Conservation (phyloP, 139 green algal species). For the Chlorella sp. region DNA sequence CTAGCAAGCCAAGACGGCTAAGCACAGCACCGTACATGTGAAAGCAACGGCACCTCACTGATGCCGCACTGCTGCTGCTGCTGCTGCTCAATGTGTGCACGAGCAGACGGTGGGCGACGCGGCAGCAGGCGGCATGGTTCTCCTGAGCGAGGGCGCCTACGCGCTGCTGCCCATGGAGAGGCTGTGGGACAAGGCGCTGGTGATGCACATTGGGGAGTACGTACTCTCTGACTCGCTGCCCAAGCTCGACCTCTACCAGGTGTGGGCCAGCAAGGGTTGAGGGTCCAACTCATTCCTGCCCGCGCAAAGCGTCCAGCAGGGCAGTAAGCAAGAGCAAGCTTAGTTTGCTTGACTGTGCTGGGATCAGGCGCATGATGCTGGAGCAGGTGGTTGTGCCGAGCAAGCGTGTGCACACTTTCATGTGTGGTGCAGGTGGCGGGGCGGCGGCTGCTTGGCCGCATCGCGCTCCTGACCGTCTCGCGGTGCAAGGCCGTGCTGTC, state of each 20-base stretch:
- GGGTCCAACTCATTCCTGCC: not conserved
- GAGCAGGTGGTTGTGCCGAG: too few species aligned
- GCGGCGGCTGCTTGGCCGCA: conserved; percentile 22
- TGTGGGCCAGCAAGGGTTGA: not conserved
- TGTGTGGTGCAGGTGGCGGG: conserved; percentile 2
- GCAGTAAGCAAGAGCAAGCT: too few species aligned
- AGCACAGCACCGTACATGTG: too few species aligned
- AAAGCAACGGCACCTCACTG: too few species aligned
- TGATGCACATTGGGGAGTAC: conserved; percentile 36
- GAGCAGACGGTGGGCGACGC: conserved; percentile 19
- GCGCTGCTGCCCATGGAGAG: conserved; percentile 23
- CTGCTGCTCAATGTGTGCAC: too few species aligned
- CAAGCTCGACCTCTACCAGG: conserved; percentile 20
- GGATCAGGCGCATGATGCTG: too few species aligned
- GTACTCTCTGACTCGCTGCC: conserved; percentile 20
- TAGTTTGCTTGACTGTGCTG: too few species aligned
- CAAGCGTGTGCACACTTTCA: not conserved
- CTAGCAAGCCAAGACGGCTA: too few species aligned
- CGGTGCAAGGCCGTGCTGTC: conserved; percentile 21
- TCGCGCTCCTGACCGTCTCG: conserved; percentile 16
- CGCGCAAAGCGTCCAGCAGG: too few species aligned
- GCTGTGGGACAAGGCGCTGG: conserved; percentile 32
- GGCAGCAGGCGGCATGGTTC: conserved; percentile 28
- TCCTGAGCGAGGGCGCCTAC: conserved; percentile 32
- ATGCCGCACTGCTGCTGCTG: too few species aligned